Evolutionary conservation across 2,329 filamentous ascomycete genomes (phyloP).

Genomic region (Fusarium papillatum): DNA sequence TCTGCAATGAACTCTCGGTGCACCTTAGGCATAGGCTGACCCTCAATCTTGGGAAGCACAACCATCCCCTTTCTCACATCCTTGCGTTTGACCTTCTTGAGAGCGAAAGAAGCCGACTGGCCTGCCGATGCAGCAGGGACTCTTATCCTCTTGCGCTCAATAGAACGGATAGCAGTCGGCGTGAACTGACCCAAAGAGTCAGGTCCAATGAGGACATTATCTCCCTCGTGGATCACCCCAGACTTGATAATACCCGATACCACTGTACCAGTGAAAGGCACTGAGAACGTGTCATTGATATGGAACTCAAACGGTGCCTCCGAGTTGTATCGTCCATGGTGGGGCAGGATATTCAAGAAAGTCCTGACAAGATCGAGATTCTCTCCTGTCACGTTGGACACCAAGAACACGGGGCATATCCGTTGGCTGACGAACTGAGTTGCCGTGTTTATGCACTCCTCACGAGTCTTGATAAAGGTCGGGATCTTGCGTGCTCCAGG

Average conservation of each 20-base stretch:
- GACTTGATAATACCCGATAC: slow-evolving; percentile 94
- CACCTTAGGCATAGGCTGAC: slow-evolving; percentile 77
- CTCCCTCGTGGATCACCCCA: slow-evolving; percentile 90
- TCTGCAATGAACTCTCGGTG: slow-evolving; percentile 84
- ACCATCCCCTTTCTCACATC: slow-evolving; percentile 99
- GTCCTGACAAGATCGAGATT: slow-evolving; percentile 91
- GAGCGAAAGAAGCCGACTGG: slow-evolving; percentile 91
- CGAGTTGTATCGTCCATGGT: slow-evolving; percentile 92
- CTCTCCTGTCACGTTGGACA: slow-evolving; percentile 97
- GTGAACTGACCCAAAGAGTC: slow-evolving; percentile 93
- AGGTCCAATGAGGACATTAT: slow-evolving; percentile 89
- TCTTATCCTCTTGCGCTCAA: slow-evolving; percentile 92
- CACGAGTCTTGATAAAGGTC: slow-evolving; percentile 91
- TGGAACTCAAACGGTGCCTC: slow-evolving; percentile 94
- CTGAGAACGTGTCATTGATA: slow-evolving; percentile 97
- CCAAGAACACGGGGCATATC: slow-evolving; percentile 97
- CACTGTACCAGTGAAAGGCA: slow-evolving; percentile 96
- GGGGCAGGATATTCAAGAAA: slow-evolving; percentile 95
- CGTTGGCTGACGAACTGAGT: slow-evolving; percentile 95
- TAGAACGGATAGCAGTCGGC: slow-evolving; percentile 88
- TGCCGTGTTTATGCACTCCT: slow-evolving; percentile 95
- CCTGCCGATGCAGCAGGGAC: slow-evolving; percentile 92
- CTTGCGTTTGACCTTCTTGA: slow-evolving; percentile 89
- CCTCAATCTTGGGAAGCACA: slow-evolving; percentile 86
- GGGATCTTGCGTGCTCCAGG: slow-evolving; percentile 96